Percentiles rank a stretch among this genome's conserved stretches.
Evolutionary conservation across 768 basidiomycete species (phyloP).

Genomic region (Naganishia randhawae): DNA sequence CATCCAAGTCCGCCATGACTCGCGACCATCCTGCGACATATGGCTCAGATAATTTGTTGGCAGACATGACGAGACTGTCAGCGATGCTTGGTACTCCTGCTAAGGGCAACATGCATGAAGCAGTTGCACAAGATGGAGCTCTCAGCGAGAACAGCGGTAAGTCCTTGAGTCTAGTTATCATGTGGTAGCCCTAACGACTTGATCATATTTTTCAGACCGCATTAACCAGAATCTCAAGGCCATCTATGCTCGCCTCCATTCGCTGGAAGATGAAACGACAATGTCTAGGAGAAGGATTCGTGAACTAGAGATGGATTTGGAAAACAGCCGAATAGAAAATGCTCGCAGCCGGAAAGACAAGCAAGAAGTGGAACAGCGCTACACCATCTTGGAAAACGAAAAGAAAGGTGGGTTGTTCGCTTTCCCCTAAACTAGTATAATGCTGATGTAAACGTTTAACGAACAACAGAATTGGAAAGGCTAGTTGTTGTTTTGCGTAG

Average conservation of each 20-base stretch:
- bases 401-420: background rate
- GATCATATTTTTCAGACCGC: slow-evolving; percentile 29
- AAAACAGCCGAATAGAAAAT: slow-evolving; percentile 44
- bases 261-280: slow-evolving; percentile 73
- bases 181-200: slow-evolving; percentile 46
- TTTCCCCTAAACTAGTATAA: background rate
- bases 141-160: slow-evolving; percentile 38
- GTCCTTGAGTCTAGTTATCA: slow-evolving; percentile 18
- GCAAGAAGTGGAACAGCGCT: slow-evolving; percentile 2
- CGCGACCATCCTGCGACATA: background rate
- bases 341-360: background rate
- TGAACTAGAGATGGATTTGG: slow-evolving; percentile 81
- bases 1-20: slow-evolving; percentile 3
- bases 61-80: slow-evolving; percentile 47
- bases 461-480: background rate
- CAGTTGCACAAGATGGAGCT: slow-evolving; percentile 41
- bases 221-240: slow-evolving; percentile 16
- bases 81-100: slow-evolving; percentile 47
- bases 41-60: slow-evolving; percentile 8
- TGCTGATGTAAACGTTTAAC: background rate
- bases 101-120: slow-evolving; percentile 38
- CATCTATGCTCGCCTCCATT: slow-evolving; percentile 2
- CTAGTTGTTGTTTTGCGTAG: slow-evolving; percentile 19
- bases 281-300: slow-evolving; percentile 75
- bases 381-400: slow-evolving; percentile 13